Percentiles rank a stretch among this genome's conserved stretches.
Evolutionary conservation across 768 basidiomycete species (phyloP).

Genomic region (Boletus speciosus): DNA sequence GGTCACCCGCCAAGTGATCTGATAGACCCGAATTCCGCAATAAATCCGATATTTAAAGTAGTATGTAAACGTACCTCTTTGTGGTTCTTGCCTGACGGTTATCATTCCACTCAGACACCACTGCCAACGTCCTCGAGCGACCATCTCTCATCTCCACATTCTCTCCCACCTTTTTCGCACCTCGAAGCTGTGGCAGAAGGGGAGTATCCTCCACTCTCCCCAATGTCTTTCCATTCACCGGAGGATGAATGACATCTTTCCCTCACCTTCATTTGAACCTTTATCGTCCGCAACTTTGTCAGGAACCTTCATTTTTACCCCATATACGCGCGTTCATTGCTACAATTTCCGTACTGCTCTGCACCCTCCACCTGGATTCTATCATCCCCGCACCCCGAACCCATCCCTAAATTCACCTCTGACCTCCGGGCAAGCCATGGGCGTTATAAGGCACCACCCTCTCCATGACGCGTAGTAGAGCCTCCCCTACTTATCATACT

Average conservation of each 20-base stretch:
- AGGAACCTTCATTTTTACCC: constrained; percentile 27
- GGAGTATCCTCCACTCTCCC: constrained; percentile 68
- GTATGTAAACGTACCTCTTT: constrained; percentile 45
- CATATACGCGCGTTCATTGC: constrained; percentile 28
- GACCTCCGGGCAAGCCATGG: constrained; percentile 17
- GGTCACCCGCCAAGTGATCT: constrained; percentile 62
- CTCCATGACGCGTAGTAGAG: constrained; percentile 14
- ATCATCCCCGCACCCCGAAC: constrained; percentile 17
- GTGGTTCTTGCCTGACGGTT: constrained; percentile 6
- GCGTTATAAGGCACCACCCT: constrained; percentile 1
- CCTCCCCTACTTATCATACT: constrained; percentile 30
- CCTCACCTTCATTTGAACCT: constrained; percentile 19
- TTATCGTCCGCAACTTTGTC: constrained; percentile 19
- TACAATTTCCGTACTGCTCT: constrained; percentile 26
- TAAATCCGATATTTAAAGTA: constrained; percentile 90
- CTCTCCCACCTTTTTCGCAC: constrained; percentile 75
- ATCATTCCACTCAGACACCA: constrained; percentile 43
- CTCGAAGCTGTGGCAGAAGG: constrained; percentile 82
- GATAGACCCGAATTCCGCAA: constrained; percentile 59
- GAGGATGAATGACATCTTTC: constrained; percentile 37
- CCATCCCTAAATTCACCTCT: constrained; percentile 5
- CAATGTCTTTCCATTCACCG: constrained; percentile 65
- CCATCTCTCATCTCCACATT: constrained; percentile 39
- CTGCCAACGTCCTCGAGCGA: constrained; percentile 44
- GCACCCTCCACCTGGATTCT: constrained; percentile 28